Evolutionary conservation across 257 asterid species (phyloP).

Genomic region (Solanum virginianum): DNA sequence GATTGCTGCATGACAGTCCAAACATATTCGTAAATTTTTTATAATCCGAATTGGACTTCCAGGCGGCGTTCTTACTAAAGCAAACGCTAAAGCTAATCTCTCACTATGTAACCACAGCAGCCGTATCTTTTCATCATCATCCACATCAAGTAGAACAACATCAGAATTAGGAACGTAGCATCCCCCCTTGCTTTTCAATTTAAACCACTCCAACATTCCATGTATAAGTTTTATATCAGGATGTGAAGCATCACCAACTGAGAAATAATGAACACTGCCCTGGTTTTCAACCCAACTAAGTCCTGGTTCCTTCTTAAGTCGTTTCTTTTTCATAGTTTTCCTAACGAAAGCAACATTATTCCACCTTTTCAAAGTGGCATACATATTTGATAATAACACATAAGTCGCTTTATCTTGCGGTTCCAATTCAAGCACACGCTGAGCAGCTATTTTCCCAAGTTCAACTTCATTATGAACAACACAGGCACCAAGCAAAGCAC

Average conservation of each 20-base stretch:
- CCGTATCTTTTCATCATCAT: slow-evolving; percentile 75
- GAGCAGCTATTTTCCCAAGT: slow-evolving; percentile 68
- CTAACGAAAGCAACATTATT: slow-evolving; percentile 58
- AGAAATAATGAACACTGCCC: slow-evolving; percentile 68
- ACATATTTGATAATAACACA: slow-evolving; percentile 66
- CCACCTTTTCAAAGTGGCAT: slow-evolving; percentile 75
- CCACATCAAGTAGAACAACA: slow-evolving; percentile 80
- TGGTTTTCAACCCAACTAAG: slow-evolving; percentile 85
- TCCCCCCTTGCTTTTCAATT: slow-evolving; percentile 30
- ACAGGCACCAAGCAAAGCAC: slow-evolving; percentile 91
- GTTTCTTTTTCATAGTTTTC: slow-evolving; percentile 62
- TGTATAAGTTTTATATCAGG: slow-evolving; percentile 57
- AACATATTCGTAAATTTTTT: slow-evolving; percentile 69
- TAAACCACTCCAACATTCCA: slow-evolving; percentile 84
- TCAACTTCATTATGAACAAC: slow-evolving; percentile 63
- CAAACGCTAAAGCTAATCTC: slow-evolving; percentile 79
- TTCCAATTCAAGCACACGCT: slow-evolving; percentile 64
- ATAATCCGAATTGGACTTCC: slow-evolving; percentile 72
- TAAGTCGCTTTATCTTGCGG: slow-evolving; percentile 78
- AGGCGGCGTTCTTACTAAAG: slow-evolving; percentile 49
- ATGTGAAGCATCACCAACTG: slow-evolving; percentile 77
- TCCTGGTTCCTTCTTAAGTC: slow-evolving; percentile 85
- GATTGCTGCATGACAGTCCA: slow-evolving; percentile 71
- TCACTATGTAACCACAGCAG: slow-evolving; percentile 92
- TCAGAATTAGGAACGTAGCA: slow-evolving; percentile 58